Percentiles rank a stretch among this genome's conserved stretches.
These are phyloP conservation scores for Leccinum incarnatum DNA, from an alignment of 768 basidiomycete genomes.

Conservation along the genomic window DNA sequence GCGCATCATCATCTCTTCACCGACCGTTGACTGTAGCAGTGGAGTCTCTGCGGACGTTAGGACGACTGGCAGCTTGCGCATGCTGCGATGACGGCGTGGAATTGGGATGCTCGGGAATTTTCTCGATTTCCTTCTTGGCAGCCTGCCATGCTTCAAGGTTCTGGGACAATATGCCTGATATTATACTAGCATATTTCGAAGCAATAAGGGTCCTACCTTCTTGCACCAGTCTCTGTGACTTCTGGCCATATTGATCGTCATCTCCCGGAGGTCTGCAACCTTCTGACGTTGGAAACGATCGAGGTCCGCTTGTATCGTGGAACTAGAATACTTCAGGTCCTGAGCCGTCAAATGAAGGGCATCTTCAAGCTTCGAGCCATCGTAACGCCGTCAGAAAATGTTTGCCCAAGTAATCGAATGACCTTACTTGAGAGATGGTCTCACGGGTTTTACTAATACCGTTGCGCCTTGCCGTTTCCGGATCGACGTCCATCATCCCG, in stretches of 20 bases:
- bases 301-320: slow-evolving; percentile 94
- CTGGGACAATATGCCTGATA: slow-evolving; percentile 41
- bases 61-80: slow-evolving; percentile 34
- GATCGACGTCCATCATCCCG: slow-evolving; percentile 99
- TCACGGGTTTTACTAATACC: slow-evolving; percentile 94
- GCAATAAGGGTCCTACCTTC: slow-evolving; percentile 53
- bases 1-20: slow-evolving; percentile 27
- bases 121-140: slow-evolving; percentile 86
- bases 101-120: slow-evolving; percentile 91
- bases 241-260: slow-evolving; percentile 86
- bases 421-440: slow-evolving; percentile 84
- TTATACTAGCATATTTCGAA: slow-evolving; percentile 7
- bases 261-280: slow-evolving; percentile 91
- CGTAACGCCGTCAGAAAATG: slow-evolving; percentile 13
- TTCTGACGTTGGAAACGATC: slow-evolving; percentile 99
- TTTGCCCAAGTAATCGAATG: slow-evolving; percentile 6
- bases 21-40: slow-evolving; percentile 68
- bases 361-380: slow-evolving; percentile 75
- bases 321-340: slow-evolving; percentile 94
- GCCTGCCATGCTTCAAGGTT: slow-evolving; percentile 98
- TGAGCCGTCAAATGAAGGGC: slow-evolving; percentile 89
- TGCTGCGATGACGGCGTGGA: slow-evolving; percentile 44
- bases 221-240: slow-evolving; percentile 96
- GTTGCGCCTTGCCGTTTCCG: slow-evolving; percentile 90
- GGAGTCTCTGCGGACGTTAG: slow-evolving; percentile 58